These are phyloP conservation scores for Botrytis squamosa DNA, from an alignment of 2,329 filamentous ascomycete genomes.

Conservation along the genomic window DNA sequence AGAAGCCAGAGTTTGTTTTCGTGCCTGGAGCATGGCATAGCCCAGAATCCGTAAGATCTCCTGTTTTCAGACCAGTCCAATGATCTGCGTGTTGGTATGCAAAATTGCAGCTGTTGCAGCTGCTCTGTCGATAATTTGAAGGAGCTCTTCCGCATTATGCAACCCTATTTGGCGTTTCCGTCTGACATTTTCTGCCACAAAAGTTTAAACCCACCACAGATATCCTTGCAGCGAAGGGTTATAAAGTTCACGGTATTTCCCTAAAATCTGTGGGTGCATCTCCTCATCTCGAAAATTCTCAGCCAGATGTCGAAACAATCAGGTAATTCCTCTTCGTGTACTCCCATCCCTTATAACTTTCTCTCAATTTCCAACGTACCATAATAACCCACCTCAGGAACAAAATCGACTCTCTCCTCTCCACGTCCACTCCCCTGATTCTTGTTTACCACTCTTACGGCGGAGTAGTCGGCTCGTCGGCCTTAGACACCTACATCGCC, in stretches of 20 bases:
- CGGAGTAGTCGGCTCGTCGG: conserved; percentile 41
- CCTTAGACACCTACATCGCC: conserved; percentile 36
- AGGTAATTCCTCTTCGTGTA: conserved; percentile 25
- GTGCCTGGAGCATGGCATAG: conserved; percentile 34
- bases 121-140: neutral
- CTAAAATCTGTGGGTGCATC: conserved; percentile 28
- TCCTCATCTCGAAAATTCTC: conserved; percentile 28
- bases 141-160: neutral
- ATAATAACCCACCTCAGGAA: neutral
- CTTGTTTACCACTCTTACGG: conserved; percentile 45
- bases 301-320: conserved; percentile 42
- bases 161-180: no score
- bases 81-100: neutral
- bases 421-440: conserved; percentile 42
- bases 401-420: conserved; percentile 38
- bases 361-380: neutral
- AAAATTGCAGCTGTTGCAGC: neutral
- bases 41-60: conserved; percentile 26
- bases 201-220: conserved; percentile 10
- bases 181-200: neutral
- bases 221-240: conserved; percentile 26
- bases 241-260: conserved; percentile 26
- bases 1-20: conserved; percentile 33
- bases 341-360: neutral
- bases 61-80: neutral